Base-by-base conservation (phyloP, 352 stramenopile species). In the Elongisporangium anandrum region DNA sequence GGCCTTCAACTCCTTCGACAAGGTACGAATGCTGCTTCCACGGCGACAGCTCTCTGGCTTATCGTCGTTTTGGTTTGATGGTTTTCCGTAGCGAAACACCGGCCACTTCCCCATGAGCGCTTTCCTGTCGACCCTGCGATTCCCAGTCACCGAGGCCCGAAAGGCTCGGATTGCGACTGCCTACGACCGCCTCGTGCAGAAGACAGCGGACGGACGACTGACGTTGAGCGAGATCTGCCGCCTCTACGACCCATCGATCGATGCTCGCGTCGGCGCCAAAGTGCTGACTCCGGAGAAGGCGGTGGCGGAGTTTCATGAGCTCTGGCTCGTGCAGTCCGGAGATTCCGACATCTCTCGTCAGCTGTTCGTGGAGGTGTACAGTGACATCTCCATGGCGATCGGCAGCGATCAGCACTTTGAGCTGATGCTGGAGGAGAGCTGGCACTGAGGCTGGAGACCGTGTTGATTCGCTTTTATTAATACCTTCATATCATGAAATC, bases 311-410 rank as follows among this genome's bases (percentile, higher is more conserved):
- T 91, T 87, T 41, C 68, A 66, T 47, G 66, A 65, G 10, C 63
- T 91, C 15, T 91, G 81, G 72, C 48, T 58, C 1, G 61, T 66
- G 20, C 63, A 68, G 67, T 59, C 48, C 19, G 1, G 20, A n/a
- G 60, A 59, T 12, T 53, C 64, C 8, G 68, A 85, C 23, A 61
- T 92, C 52, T 79, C 78, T 2, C 63, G 54, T 7, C 69, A 65
- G 38, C 73, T 89, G 49, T 94, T 94, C 56, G 39, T 85, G 9
- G 79, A 92, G 8, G 75, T 91, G 23, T 94, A 94, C 71, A 60
- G 64, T 6, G 81, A 94, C 57, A 73, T 94, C 8, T 86, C 85
- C 13, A 69, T 70, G 29, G 78, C 73, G n/a, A 52, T 94, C 23
- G 70, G 65, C 1, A 74, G 73, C 39, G 85, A 94, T 52, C 66